phyloP scores from a whole-genome alignment of 2,329 filamentous ascomycete genomes.

The Nannizziopsis barbatae region DNA sequence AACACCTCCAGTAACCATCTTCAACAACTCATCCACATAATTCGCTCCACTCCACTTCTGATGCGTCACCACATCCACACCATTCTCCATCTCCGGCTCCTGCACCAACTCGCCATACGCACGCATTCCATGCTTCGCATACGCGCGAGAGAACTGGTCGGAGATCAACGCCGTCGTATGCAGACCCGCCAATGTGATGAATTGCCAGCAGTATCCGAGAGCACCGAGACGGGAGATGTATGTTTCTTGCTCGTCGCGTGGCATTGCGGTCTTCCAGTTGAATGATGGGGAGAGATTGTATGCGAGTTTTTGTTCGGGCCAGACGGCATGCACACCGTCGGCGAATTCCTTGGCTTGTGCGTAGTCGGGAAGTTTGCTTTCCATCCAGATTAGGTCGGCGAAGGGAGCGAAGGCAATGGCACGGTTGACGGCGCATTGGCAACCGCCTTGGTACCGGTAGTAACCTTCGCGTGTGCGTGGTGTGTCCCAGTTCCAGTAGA shows the following conservation, averaged over 20 bases:
- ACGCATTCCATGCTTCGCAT: slow-evolving; percentile 73
- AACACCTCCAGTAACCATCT: slow-evolving; percentile 93
- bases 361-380: slow-evolving; percentile 90
- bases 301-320: slow-evolving; percentile 94
- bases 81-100: slow-evolving; percentile 87
- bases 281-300: slow-evolving; percentile 98
- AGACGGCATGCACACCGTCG: slow-evolving; percentile 81
- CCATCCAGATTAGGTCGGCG: slow-evolving; percentile 98
- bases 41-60: slow-evolving; percentile 97
- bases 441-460: slow-evolving; percentile 86
- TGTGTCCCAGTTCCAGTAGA: slow-evolving; percentile 93
- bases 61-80: slow-evolving; percentile 92
- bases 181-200: slow-evolving; percentile 92
- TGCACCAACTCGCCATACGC: slow-evolving; percentile 96
- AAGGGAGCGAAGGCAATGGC: slow-evolving; percentile 87
- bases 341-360: slow-evolving; percentile 88
- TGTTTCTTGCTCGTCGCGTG: slow-evolving; percentile 82
- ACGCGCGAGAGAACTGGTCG: slow-evolving; percentile 77
- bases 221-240: slow-evolving; percentile 81
- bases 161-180: slow-evolving; percentile 91
- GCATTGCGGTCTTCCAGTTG: slow-evolving; percentile 99
- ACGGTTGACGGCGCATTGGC: slow-evolving; percentile 79
- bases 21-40: slow-evolving; percentile 87
- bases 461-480: slow-evolving; percentile 87
- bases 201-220: slow-evolving; percentile 98